Base-by-base conservation (phyloP, 495 filamentous ascomycete species). In the Bryoglossum gracile region DNA sequence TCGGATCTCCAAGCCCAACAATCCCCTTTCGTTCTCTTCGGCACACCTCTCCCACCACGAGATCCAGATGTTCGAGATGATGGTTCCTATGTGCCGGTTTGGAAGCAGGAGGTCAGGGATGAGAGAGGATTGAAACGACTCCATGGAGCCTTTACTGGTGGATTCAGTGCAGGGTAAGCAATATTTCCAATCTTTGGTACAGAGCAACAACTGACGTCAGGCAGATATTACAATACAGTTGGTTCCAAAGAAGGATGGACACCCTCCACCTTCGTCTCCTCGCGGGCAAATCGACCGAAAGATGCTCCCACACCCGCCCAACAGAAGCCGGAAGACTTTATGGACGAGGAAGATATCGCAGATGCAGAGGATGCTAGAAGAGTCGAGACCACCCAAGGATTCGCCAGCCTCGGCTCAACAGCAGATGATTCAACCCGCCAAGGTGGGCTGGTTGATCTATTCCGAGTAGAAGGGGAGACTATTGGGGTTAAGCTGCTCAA, bases 211-310 rank as follows among this genome's bases (percentile, higher is more conserved):
- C 45, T 41, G n/a, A n/a, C n/a, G n/a, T 47, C 38, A 53, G 51
- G 13, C 53, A 94, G 87, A 52, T 96, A 98, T 65, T 97, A 92
- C 71, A 97, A 97, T 61, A 95, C 88, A 9, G 94, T 95, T 57
- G 94, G 92, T 23, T 95, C 89, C 6, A 97, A 97, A 67, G 91
- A 98, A 76, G 92, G 92, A 68, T 98, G 90, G 90, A 84, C 85
- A 10, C 92, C 92, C 6, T 75, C 87, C 10, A 83, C 85, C 4
- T 98, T 97, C 60, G 83, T 95, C 26, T 96, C 89, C 3, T 95
- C 92, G 30, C 86, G 92, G 0, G 66, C 80, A 32, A 86, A 87
- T 53, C 83, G 86, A 39, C 77, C 78, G 45, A 84, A 87, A 55
- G 82, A 91, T 69, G 74, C 65, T 19, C 48, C 68, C 11, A 71